Evolutionary conservation across 2,329 filamentous ascomycete species (phyloP).

Genomic region (Fusarium devonianum): DNA sequence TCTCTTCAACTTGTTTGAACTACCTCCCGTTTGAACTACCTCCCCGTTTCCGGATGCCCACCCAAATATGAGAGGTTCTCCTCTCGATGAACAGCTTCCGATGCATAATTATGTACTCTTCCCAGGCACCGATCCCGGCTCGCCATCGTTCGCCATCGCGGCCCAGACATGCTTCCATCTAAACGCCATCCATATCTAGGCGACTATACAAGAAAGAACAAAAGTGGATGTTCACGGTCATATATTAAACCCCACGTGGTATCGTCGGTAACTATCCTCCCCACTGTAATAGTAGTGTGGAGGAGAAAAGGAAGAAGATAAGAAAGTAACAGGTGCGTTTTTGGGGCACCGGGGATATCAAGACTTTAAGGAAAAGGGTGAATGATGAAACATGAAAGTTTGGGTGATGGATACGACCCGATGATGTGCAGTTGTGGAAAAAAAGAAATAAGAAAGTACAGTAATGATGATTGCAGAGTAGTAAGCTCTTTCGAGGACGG

Average conservation of each 20-base stretch:
- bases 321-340: slow-evolving; percentile 15
- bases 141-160: too few species aligned
- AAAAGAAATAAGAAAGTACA: slow-evolving; percentile 3
- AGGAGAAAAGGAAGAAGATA: slow-evolving; percentile 10
- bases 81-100: too few species aligned
- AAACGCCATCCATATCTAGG: slow-evolving; percentile 40
- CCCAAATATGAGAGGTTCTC: too few species aligned
- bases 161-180: slow-evolving; percentile 11
- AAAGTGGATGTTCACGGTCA: slow-evolving; percentile 22
- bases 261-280: slow-evolving; percentile 30
- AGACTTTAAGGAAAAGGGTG: slow-evolving; percentile 8
- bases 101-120: too few species aligned
- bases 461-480: too few species aligned
- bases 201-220: slow-evolving; percentile 25
- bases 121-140: slow-evolving; percentile 6
- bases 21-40: too few species aligned
- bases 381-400: slow-evolving; percentile 15
- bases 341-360: slow-evolving; percentile 39
- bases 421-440: slow-evolving; percentile 5
- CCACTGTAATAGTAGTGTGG: slow-evolving; percentile 10
- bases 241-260: slow-evolving; percentile 27
- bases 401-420: not conserved
- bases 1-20: too few species aligned
- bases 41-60: too few species aligned
- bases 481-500: too few species aligned